Evolutionary conservation across 2,329 filamentous ascomycete genomes (phyloP), one percentile per base, ranked within the genome.

Genomic region (Biscogniauxia mediterranea): DNA sequence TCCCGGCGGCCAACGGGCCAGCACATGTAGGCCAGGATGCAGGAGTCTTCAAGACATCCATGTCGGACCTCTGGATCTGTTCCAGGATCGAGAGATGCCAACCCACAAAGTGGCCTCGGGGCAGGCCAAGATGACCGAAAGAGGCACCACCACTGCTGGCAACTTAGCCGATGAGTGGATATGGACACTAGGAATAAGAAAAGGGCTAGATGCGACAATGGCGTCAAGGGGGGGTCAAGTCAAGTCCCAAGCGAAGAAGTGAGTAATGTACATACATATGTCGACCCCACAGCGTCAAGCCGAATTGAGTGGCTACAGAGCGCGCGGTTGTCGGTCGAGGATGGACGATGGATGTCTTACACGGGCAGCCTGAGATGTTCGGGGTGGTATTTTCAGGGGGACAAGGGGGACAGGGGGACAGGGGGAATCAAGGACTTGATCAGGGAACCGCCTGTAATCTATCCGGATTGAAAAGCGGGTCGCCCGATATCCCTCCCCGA

Each of bases 331-430:
- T 58, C 54, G 59, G 60, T 56, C 54, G 58, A 61, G 57, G 64
- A 26, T 64, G 66, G 26, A 28, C 3, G 17, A 19, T 2, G 19
- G 17, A 19, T 2, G 53, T 38, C 23, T 13, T n/a, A 51, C 17
- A 20, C 5, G 23, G 23, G 23, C 20, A 52, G 52, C 46, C 64
- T 68, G 64, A 61, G 63, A 66, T 63, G 54, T 7, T 57, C 59
- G 59, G 56, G 50, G 69, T 71, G 52, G 68, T 64, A 70, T 70
- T 69, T 66, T 69, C 70, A 71, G 69, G 69, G 70, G 69, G 54
- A 19, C 23, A 32, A 6, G 28, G 11, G 7, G 28, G 28, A 13
- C 32, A 50, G 20, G 46, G 6, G 46, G 6, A 50, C 2, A 19
- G 46, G 46, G 28, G 28, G 3, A 32, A 6, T 9, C 28, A 46